Conservation (phyloP, 495 filamentous ascomycete genomes). For the Astrocystis sublimbata region DNA sequence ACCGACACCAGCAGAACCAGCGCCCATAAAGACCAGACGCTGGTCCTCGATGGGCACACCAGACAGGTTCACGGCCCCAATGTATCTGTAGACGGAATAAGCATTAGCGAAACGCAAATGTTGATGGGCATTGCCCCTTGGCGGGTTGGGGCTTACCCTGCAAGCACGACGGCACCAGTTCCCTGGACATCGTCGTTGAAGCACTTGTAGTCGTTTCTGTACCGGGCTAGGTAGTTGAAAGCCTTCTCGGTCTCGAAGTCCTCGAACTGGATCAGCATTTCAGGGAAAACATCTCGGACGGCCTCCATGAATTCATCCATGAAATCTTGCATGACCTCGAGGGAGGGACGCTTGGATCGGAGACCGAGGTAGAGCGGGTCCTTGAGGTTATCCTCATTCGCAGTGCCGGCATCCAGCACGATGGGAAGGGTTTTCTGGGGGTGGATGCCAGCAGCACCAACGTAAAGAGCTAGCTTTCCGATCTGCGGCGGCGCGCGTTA, state of each 20-base stretch:
- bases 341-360: slow-evolving; percentile 74
- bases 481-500: slow-evolving; percentile 43
- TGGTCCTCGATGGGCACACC: slow-evolving; percentile 86
- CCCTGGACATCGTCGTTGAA: slow-evolving; percentile 99
- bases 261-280: slow-evolving; percentile 96
- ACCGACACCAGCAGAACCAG: slow-evolving; percentile 92
- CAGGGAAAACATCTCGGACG: slow-evolving; percentile 80
- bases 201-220: slow-evolving; percentile 82
- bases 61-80: slow-evolving; percentile 89
- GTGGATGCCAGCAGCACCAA: slow-evolving; percentile 93
- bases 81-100: slow-evolving; percentile 56
- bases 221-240: slow-evolving; percentile 89
- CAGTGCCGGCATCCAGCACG: slow-evolving; percentile 87
- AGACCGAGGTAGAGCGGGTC: slow-evolving; percentile 95
- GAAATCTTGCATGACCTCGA: slow-evolving; percentile 86
- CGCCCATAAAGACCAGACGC: slow-evolving; percentile 92
- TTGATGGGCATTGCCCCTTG: background rate
- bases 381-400: slow-evolving; percentile 81
- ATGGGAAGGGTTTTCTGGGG: slow-evolving; percentile 89
- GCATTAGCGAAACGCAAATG: slow-evolving; percentile 16
- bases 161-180: slow-evolving; percentile 92
- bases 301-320: slow-evolving; percentile 97
- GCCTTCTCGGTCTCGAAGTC: slow-evolving; percentile 94
- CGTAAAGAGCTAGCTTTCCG: slow-evolving; percentile 91
- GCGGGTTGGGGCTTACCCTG: slow-evolving; percentile 55